Evolutionary conservation across 2,329 filamentous ascomycete species (phyloP).

Genomic region (Ophiostoma sp.): DNA sequence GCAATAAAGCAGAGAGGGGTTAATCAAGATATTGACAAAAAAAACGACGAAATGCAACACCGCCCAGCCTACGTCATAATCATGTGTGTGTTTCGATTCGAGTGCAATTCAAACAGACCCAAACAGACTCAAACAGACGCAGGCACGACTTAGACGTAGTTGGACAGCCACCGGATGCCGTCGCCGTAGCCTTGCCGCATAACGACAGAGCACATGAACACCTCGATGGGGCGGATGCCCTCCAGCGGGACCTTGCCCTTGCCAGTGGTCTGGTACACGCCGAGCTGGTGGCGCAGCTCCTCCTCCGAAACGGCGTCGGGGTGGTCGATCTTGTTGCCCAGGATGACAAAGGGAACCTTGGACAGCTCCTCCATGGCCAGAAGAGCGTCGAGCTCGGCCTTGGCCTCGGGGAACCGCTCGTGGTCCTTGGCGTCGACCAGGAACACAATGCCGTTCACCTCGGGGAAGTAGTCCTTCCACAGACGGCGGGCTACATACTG

Average conservation of each 20-base stretch:
- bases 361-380: constrained; percentile 93
- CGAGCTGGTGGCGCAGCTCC: constrained; percentile 84
- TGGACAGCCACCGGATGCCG: constrained; percentile 84
- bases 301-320: constrained; percentile 93
- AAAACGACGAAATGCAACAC: no score
- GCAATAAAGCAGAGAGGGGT: no score
- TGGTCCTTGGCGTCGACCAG: constrained; percentile 96
- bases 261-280: constrained; percentile 91
- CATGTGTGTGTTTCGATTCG: no score
- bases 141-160: constrained; percentile 64
- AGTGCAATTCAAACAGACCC: neutral
- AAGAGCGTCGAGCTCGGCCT: constrained; percentile 93
- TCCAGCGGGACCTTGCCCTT: constrained; percentile 88
- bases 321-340: constrained; percentile 99
- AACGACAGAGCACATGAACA: constrained; percentile 98
- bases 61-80: neutral
- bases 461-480: constrained; percentile 96
- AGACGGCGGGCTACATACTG: constrained; percentile 66
- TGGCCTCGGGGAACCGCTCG: constrained; percentile 88
- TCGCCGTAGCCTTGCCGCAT: constrained; percentile 96
- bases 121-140: neutral
- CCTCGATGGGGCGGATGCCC: constrained; percentile 89
- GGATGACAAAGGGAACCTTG: constrained; percentile 92
- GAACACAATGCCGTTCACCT: constrained; percentile 95
- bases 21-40: no score